A percentile compares a stretch with the other conserved stretches of the same genome.
phyloP scores from a whole-genome alignment of 805 yeast species.

The Jamesozyma jinghongensis region DNA sequence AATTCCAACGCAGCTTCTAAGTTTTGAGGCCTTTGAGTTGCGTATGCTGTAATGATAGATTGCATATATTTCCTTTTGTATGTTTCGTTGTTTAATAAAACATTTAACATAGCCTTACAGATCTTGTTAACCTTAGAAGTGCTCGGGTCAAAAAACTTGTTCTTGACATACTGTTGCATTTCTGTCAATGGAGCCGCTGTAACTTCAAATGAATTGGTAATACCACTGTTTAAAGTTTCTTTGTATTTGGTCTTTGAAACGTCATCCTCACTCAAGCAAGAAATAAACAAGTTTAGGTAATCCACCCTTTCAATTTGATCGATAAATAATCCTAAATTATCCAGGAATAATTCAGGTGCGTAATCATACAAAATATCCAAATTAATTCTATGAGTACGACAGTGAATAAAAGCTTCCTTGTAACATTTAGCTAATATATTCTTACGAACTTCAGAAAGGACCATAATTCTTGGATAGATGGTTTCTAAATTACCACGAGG shows the following conservation, averaged over 20 bases:
- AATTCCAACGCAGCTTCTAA: conserved; percentile 61
- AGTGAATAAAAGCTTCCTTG: conserved; percentile 65
- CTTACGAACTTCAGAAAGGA: conserved; percentile 69
- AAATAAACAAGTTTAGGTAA: conserved; percentile 75
- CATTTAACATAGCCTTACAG: conserved; percentile 59
- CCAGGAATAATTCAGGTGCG: conserved; percentile 58
- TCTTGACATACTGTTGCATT: conserved; percentile 36
- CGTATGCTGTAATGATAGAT: conserved; percentile 80
- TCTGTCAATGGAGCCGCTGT: conserved; percentile 28
- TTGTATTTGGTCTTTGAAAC: conserved; percentile 72
- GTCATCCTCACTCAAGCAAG: conserved; percentile 79
- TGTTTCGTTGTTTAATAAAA: conserved; percentile 40
- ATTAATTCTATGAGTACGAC: conserved; percentile 88
- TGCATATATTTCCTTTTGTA: conserved; percentile 56
- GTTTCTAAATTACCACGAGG: conserved; percentile 96
- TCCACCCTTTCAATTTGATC: conserved; percentile 63
- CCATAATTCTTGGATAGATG: conserved; percentile 86
- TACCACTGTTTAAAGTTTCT: conserved; percentile 46
- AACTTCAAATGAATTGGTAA: conserved; percentile 22
- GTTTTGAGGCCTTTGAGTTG: conserved; percentile 85
- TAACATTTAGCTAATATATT: conserved; percentile 52
- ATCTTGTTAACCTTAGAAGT: conserved; percentile 63
- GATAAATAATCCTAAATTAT: conserved; percentile 57
- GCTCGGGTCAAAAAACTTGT: conserved; percentile 31
- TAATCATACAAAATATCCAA: conserved; percentile 85